phyloP scores from a whole-genome alignment of 495 filamentous ascomycete genomes.

The Tuber umbilicatum region DNA sequence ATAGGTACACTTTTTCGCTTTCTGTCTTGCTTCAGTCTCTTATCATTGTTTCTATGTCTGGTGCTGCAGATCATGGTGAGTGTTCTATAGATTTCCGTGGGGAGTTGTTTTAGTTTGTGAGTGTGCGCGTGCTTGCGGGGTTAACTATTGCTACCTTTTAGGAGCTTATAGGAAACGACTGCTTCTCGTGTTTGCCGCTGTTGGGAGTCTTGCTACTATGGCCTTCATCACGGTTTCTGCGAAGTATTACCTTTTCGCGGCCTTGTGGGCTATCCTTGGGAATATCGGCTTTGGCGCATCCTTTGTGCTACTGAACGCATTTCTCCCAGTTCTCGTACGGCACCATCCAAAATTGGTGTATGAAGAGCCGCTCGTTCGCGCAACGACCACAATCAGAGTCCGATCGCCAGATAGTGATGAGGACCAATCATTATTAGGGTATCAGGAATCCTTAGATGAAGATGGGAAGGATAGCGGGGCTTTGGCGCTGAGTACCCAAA shows the following conservation, averaged over 20 bases:
- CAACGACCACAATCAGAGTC: conserved; percentile 19
- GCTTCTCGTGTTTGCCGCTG: conserved; percentile 72
- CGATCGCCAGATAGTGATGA: conserved; percentile 43
- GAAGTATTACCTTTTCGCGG: conserved; percentile 69
- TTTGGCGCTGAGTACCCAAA: conserved; percentile 69
- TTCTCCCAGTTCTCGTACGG: conserved; percentile 71
- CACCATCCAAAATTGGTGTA: conserved; percentile 57
- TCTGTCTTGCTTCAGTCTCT: conserved; percentile 84
- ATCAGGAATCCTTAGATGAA: conserved; percentile 34
- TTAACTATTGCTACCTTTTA: conserved; percentile 14
- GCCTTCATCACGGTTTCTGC: conserved; percentile 72
- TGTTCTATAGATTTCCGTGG: conserved; percentile 8
- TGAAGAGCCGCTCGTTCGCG: conserved; percentile 13
- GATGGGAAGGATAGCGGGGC: conserved; percentile 47
- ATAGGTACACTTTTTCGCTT: conserved; percentile 78
- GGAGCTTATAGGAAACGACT: conserved; percentile 71
- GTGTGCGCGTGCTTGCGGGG: neutral
- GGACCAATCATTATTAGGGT: conserved; percentile 42
- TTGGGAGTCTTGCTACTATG: conserved; percentile 78
- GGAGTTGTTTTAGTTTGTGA: neutral
- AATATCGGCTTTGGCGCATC: conserved; percentile 76
- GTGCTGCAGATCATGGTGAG: conserved; percentile 89
- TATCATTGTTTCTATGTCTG: conserved; percentile 89
- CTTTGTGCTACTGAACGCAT: conserved; percentile 78
- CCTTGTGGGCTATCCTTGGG: conserved; percentile 73